These are phyloP conservation scores for Eremomyces bilateralis DNA, from an alignment of 495 filamentous ascomycete genomes.

Conservation along the genomic window DNA sequence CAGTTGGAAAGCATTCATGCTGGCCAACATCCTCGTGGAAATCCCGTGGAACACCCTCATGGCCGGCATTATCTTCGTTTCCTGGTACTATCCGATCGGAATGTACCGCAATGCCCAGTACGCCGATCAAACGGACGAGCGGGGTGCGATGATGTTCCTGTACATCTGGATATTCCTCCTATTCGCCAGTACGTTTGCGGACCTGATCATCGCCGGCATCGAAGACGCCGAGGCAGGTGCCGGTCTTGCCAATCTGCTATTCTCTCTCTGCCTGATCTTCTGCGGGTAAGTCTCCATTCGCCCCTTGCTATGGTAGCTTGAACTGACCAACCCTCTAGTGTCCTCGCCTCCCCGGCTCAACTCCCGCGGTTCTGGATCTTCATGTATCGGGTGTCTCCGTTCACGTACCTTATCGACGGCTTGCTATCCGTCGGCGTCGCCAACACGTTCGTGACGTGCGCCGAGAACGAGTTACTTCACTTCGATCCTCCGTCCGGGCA, in stretches of 20 bases:
- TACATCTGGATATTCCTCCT: constrained; percentile 29
- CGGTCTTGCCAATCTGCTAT: constrained; percentile 37
- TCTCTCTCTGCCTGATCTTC: constrained; percentile 40
- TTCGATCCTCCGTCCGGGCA: constrained; percentile 14
- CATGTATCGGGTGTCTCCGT: constrained; percentile 23
- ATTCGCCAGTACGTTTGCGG: constrained; percentile 36
- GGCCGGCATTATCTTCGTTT: constrained; percentile 26
- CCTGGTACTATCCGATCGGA: constrained; percentile 30
- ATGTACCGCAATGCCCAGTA: constrained; percentile 22
- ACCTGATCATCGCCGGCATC: constrained; percentile 43
- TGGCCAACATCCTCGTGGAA: constrained; percentile 28
- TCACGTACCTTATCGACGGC: constrained; percentile 20
- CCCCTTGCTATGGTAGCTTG: neutral
- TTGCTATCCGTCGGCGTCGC: constrained; percentile 20
- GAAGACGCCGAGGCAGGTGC: constrained; percentile 39
- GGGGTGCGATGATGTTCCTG: constrained; percentile 37
- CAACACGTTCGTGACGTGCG: constrained; percentile 18
- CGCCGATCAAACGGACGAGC: constrained; percentile 24
- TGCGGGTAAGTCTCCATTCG: constrained; percentile 4
- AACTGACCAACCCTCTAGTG: constrained; percentile 14
- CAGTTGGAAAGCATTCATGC: constrained; percentile 32
- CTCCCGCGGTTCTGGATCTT: constrained; percentile 25
- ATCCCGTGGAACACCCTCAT: constrained; percentile 30
- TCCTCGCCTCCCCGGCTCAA: constrained; percentile 14
- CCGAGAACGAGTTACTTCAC: constrained; percentile 18